Conservation (phyloP, 352 stramenopile genomes). For the Pythium periplocum region DNA sequence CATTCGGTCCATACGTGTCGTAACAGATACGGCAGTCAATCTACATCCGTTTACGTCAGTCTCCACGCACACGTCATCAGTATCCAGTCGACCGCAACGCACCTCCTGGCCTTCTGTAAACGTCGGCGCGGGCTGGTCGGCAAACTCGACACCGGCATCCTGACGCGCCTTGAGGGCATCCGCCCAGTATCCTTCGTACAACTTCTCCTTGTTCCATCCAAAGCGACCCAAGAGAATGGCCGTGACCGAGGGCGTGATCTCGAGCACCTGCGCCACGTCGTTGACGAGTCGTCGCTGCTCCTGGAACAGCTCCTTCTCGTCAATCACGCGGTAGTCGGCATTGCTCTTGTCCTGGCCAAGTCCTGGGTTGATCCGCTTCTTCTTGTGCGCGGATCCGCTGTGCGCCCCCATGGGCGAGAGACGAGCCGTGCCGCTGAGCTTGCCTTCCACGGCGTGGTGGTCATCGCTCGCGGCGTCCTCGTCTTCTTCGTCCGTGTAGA, state of each 20-base stretch:
- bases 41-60: conserved; percentile 21
- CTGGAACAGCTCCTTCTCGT: conserved; percentile 70
- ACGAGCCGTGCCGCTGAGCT: conserved; percentile 14
- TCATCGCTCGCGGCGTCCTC: conserved; percentile 28
- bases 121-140: conserved; percentile 26
- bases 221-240: conserved; percentile 81
- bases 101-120: conserved; percentile 39
- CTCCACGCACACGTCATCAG: neutral
- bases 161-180: conserved; percentile 53
- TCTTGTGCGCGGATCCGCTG: conserved; percentile 49
- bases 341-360: conserved; percentile 23
- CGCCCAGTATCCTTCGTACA: conserved; percentile 83
- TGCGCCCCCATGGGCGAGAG: conserved; percentile 30
- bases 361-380: conserved; percentile 53
- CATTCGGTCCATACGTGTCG: conserved; percentile 73
- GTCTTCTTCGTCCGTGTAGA: conserved; percentile 70
- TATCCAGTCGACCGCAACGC: conserved; percentile 1
- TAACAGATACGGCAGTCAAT: conserved; percentile 93
- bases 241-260: conserved; percentile 52
- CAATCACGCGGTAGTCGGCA: conserved; percentile 79
- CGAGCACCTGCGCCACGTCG: conserved; percentile 76
- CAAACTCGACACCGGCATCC: conserved; percentile 59
- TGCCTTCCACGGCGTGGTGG: conserved; percentile 25
- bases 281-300: conserved; percentile 58
- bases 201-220: conserved; percentile 88